Evolutionary conservation across 2,329 filamentous ascomycete species (phyloP), one percentile per base, ranked within the genome.

Genomic region (Ophiostoma quercus): DNA sequence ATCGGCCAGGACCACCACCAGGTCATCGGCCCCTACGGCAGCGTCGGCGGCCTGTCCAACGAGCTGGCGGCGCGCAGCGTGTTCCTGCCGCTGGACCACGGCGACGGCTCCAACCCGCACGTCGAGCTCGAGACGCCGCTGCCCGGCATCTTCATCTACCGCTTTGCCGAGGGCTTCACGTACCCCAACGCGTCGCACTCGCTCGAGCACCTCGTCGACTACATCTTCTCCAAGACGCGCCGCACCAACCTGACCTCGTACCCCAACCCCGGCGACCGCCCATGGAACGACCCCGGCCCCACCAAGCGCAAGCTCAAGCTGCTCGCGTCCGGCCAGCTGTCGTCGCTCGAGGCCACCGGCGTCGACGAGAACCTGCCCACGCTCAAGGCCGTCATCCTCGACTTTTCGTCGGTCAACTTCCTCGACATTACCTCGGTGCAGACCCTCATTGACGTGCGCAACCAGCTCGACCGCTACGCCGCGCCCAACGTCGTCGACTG

Each of bases 121-220:
- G 84, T 98, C 66, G 85, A 90, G 12, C 83, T 96, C n/a, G 84
- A 91, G 72, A 87, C 87, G 69, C 94, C 95, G 0, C 92, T 95
- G 75, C 94, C 94, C 0, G 95, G 95, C 68, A 86, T 99, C 74
- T 96, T 98, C 80, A 96, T 98, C 76, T 98, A 96, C 82, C 89
- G 94, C 63, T 97, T 97, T 79, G 88, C 91, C 0, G 94, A 98
- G 80, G 92, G 94, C 62, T 97, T 96, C 84, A 96, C 95, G 80
- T 99, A 98, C 76, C 92, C 94, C 71, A 99, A 97, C 75, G 93
- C 93, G 25, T 92, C 92, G 76, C 89, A 92, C 77, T 93, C 96
- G 73, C 87, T 97, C 70, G 93, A 97, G 76, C 87, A 92, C 76
- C 83, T 96, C 67, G 86, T 88, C 2, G 80, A 84, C 1, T 86